Conservation (phyloP, 1,284 basidiomycete species). For the Athelia sp. region DNA sequence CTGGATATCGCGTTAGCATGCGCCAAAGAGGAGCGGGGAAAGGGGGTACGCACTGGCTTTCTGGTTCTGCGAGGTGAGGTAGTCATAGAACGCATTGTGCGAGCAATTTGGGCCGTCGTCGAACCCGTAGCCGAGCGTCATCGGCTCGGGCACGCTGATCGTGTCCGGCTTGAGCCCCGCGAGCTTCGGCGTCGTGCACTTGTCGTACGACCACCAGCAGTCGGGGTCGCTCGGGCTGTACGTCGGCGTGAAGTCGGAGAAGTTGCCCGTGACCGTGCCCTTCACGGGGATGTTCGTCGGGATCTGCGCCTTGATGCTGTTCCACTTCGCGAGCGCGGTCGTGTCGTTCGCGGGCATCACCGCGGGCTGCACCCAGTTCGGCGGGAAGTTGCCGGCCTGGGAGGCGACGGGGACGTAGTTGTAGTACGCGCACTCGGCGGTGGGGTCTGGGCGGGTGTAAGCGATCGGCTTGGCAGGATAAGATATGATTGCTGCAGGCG, state of each 20-base stretch:
- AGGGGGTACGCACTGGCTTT: too few relatives aligned
- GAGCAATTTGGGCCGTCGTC: slow-evolving; percentile 66
- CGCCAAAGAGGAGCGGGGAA: too few relatives aligned
- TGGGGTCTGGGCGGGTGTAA: not conserved
- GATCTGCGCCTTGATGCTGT: slow-evolving; percentile 23
- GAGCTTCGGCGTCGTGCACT: slow-evolving; percentile 56
- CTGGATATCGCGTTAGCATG: too few relatives aligned
- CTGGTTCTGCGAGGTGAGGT: too few relatives aligned
- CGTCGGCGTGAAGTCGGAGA: slow-evolving; percentile 19
- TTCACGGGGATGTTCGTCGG: slow-evolving; percentile 31
- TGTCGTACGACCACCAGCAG: slow-evolving; percentile 50
- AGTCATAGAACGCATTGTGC: slow-evolving; percentile 49
- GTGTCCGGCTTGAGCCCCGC: slow-evolving; percentile 47
- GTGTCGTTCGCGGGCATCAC: slow-evolving; percentile 40
- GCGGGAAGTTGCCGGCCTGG: slow-evolving; percentile 39
- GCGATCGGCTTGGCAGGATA: too few relatives aligned
- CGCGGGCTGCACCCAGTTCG: slow-evolving; percentile 35
- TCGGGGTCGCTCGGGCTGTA: slow-evolving; percentile 6
- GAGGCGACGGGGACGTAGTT: slow-evolving; percentile 34
- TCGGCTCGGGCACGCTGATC: slow-evolving; percentile 58
- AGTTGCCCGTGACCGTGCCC: slow-evolving; percentile 30
- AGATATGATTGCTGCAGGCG: too few relatives aligned
- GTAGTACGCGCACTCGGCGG: slow-evolving; percentile 37
- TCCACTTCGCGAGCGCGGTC: slow-evolving; percentile 36
- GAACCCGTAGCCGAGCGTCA: slow-evolving; percentile 58